Percentiles rank a stretch among this genome's conserved stretches.
These are phyloP conservation scores for Lentinus brumalis DNA, from an alignment of 768 basidiomycete species.

Conservation along the genomic window DNA sequence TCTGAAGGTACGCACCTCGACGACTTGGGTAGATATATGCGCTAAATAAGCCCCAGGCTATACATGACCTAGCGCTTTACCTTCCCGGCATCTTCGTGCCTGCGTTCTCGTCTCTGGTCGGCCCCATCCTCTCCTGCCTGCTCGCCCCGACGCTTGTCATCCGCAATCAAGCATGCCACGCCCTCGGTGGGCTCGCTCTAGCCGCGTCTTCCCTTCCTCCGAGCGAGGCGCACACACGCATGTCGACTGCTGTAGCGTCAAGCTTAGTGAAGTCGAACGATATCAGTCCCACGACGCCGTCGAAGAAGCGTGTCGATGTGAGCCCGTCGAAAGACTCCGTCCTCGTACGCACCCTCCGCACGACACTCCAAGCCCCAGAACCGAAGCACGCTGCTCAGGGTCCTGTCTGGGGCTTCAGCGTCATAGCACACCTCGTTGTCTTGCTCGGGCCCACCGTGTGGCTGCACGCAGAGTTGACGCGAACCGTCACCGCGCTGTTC, in stretches of 20 bases:
- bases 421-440: constrained; percentile 65
- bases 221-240: constrained; percentile 51
- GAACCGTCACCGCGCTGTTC: constrained; percentile 52
- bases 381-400: constrained; percentile 69
- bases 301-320: constrained; percentile 37
- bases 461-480: constrained; percentile 44
- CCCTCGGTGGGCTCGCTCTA: constrained; percentile 67
- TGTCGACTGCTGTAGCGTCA: constrained; percentile 49
- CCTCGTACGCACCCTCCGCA: constrained; percentile 68
- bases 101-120: constrained; percentile 59
- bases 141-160: constrained; percentile 66
- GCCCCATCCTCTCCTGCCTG: constrained; percentile 62
- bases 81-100: constrained; percentile 72
- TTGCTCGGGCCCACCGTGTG: constrained; percentile 61
- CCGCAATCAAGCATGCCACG: constrained; percentile 74
- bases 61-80: constrained; percentile 66
- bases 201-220: constrained; percentile 51
- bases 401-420: constrained; percentile 75
- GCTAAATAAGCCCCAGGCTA: constrained; percentile 48
- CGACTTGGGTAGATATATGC: constrained; percentile 10
- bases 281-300: constrained; percentile 25
- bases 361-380: constrained; percentile 56
- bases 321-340: constrained; percentile 42
- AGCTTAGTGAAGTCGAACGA: constrained; percentile 45
- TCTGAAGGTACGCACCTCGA: constrained; percentile 55